phyloP scores from a whole-genome alignment of 345 rosid species.

The Pistacia vera region DNA sequence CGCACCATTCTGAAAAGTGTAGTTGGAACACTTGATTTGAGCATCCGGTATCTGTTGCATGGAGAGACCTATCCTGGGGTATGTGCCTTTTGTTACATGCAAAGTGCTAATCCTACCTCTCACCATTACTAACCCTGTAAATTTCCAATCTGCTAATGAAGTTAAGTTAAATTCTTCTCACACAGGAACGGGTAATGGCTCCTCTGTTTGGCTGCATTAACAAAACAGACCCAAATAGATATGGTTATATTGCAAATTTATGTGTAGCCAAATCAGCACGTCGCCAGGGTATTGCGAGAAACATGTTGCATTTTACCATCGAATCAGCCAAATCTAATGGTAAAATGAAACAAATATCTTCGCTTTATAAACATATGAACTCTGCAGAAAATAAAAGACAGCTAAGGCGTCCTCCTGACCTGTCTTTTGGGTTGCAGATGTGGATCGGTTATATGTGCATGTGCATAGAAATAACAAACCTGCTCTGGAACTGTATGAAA shows the following conservation, averaged over 20 bases:
- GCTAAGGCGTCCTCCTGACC: conserved; percentile 16
- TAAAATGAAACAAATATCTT: conserved; percentile 23
- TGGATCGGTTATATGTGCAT: conserved; percentile 67
- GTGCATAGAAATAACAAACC: conserved; percentile 64
- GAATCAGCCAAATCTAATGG: conserved; percentile 67
- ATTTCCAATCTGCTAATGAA: conserved; percentile 10
- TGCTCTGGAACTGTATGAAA: conserved; percentile 66
- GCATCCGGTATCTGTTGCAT: conserved; percentile 54
- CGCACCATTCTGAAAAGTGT: conserved; percentile 74
- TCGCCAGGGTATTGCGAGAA: conserved; percentile 77
- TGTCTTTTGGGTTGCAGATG: conserved; percentile 45
- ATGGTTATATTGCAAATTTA: conserved; percentile 74
- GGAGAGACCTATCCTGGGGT: conserved; percentile 96
- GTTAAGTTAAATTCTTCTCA: conserved; percentile 22
- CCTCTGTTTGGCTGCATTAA: conserved; percentile 52
- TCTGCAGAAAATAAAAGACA: too few relatives aligned
- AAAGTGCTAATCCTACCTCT: conserved; percentile 1
- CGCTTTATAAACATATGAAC: conserved; percentile 6
- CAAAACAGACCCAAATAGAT: conserved; percentile 46
- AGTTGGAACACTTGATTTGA: conserved; percentile 89
- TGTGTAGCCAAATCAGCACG: conserved; percentile 87
- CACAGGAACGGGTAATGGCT: conserved; percentile 72
- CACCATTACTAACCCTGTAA: not conserved
- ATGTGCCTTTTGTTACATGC: conserved; percentile 13
- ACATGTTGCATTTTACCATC: conserved; percentile 70